A percentile compares a stretch with the other conserved stretches of the same genome.
These are phyloP conservation scores for Magnolia kwangsiensis DNA, from an alignment of 164 flowering plant genomes.

Conservation along the genomic window DNA sequence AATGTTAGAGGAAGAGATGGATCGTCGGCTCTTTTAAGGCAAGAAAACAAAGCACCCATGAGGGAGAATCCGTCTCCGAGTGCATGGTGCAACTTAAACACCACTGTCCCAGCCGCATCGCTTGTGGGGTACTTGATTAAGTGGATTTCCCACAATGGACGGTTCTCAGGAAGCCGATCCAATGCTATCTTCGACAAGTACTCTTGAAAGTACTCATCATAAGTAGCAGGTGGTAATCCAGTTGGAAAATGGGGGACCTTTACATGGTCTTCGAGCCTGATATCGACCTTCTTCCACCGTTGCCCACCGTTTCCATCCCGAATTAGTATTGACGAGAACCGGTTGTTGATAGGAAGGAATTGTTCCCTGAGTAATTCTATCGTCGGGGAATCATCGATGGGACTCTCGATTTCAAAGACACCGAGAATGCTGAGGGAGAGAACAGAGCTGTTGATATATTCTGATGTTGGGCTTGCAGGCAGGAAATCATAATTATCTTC, in stretches of 20 bases:
- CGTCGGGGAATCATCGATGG: background rate
- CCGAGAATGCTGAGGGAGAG: constrained; percentile 14
- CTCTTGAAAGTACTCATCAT: constrained; percentile 7
- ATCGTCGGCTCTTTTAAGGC: constrained; percentile 46
- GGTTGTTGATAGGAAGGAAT: constrained; percentile 4
- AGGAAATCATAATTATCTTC: background rate
- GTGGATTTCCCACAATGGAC: constrained; percentile 3
- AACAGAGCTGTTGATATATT: constrained; percentile 8
- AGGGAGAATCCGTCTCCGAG: constrained; percentile 69
- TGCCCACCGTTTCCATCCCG: constrained; percentile 7
- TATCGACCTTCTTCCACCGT: constrained; percentile 18
- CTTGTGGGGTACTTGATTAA: constrained; percentile 1
- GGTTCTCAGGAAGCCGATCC: constrained; percentile 8
- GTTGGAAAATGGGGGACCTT: constrained; percentile 12
- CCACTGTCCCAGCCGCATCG: background rate
- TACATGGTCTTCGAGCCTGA: constrained; percentile 13
- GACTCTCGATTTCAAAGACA: constrained; percentile 10
- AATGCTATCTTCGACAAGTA: constrained; percentile 11
- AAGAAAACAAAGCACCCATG: constrained; percentile 63
- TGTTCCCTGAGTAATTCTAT: background rate
- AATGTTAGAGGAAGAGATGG: constrained; percentile 51
- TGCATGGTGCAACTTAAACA: constrained; percentile 65
- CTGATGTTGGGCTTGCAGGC: constrained; percentile 16
- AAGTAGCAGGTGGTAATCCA: constrained; percentile 2
- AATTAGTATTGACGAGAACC: constrained; percentile 7